Base-by-base conservation (phyloP, 2,329 filamentous ascomycete genomes). In the Zasmidium cellare region DNA sequence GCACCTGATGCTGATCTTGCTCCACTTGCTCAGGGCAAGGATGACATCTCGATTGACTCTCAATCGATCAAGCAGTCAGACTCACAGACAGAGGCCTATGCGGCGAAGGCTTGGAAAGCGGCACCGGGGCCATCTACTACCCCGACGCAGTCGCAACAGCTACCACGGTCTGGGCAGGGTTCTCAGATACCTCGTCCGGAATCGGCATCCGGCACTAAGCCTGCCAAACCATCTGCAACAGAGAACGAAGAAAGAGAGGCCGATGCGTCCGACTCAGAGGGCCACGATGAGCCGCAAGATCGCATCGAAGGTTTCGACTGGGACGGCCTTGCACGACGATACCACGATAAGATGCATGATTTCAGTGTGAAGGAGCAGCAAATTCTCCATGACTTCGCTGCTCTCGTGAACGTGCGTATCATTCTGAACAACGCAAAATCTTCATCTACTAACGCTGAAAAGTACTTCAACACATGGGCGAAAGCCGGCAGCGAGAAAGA, bases 391-490 rank as follows among this genome's bases (percentile, higher is more conserved):
- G 70, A 72, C 9, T 74, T 71, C 58, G 51, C 56, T 3, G 23
- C 57, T 45, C 77, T 92, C n/a, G 82, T 88, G 61, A 83, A 86
- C 74, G 88, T 87, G 75, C 56, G 72, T 64, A 59, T 35, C 22
- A 23, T 25, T 47, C 44, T 2, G 9, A 20, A 16, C n/a, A 18
- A n/a, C n/a, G n/a, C n/a, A n/a, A n/a, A n/a, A n/a, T n/a, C n/a
- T n/a, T n/a, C n/a, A n/a, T n/a, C 9, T 45, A 35, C 63, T 55
- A 62, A 62, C 59, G 16, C 48, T 46, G 51, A 44, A 23, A 63
- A 96, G 91, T 89, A 89, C 71, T 96, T 96, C 72, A 82, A 82
- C 57, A 77, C 87, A 35, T 97, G 92, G 92, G 89, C 90, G 22
- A 81, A 87, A 19, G 85, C 89, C 12, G 88, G 89, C 1, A 82